Base-by-base conservation (phyloP, 306 rosid species). In the Acacia melanoxylon region DNA sequence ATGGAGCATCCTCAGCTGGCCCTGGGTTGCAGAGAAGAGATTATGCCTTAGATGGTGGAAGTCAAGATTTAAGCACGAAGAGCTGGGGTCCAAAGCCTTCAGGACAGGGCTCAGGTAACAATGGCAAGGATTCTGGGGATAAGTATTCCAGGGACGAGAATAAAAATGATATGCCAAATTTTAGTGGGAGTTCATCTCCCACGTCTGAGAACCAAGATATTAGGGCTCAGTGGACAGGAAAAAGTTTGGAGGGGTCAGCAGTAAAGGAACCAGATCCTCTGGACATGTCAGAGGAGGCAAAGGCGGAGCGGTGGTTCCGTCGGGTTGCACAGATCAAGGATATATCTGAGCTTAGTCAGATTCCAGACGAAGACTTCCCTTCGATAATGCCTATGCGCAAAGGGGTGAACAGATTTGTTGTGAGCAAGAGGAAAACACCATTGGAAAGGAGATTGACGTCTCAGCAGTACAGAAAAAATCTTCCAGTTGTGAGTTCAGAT, bases 221-320 rank as follows among this genome's bases (percentile, higher is more conserved):
- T 59, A 77, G 85, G 76, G 87, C 88, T 81, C 74, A 82, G 33
- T 91, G 97, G 98, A 87, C 82, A 3, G 96, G 97, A 33, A 91
- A 91, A 83, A 95, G 98, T 84, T 89, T 95, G 91, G 99, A 95
- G 83, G 99, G 98, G 40, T 95, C 99, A 25, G 97, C 98, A 1
- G 99, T 95, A 80, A 95, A 84, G 87, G 98, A 93, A 78, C 91
- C 94, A 0, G 96, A 95, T 90, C 97, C 98, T 78, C 76, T 93
- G 78, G 99, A 95, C 85, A 91, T 95, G 98, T 95, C 99, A 14
- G 99, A 95, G 89, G 99, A 93, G 86, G 99, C 99, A 41, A 95
- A 95, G 85, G 99, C 98, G 0, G 94, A 92, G 90, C 88, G 99
- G 85, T 93, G 99, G 99, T 95, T 95, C 85, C 91, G 97, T 15